Conservation (phyloP, 345 rosid genomes). For the Pelargonium nanum region DNA sequence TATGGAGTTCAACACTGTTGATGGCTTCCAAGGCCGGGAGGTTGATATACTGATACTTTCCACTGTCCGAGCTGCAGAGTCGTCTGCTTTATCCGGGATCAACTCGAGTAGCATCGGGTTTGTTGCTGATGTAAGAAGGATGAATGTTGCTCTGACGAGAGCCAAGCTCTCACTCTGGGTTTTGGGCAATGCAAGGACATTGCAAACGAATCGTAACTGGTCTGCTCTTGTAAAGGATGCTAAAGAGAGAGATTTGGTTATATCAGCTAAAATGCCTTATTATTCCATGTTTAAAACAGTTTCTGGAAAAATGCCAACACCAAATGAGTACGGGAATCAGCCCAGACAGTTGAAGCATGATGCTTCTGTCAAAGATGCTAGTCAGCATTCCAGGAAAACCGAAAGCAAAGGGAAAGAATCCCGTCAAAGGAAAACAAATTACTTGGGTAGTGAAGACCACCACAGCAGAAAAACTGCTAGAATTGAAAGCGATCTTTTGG, state of each 20-base stretch:
- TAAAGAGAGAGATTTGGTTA: slow-evolving; percentile 54
- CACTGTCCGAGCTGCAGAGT: slow-evolving; percentile 75
- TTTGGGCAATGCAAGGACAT: slow-evolving; percentile 72
- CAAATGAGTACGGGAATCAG: slow-evolving; percentile 18
- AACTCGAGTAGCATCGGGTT: slow-evolving; percentile 70
- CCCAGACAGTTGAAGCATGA: slow-evolving; percentile 14
- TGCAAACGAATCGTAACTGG: slow-evolving; percentile 66
- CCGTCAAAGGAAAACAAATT: slow-evolving; percentile 15
- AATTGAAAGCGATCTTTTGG: slow-evolving; percentile 15
- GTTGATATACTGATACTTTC: slow-evolving; percentile 83
- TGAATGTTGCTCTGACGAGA: slow-evolving; percentile 96
- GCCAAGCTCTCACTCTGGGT: slow-evolving; percentile 92
- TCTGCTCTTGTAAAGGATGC: slow-evolving; percentile 84
- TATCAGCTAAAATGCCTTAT: slow-evolving; percentile 56
- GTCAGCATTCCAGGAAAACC: slow-evolving; percentile 20
- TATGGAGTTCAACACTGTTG: slow-evolving; percentile 91
- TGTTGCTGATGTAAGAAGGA: slow-evolving; percentile 85
- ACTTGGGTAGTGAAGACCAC: slow-evolving; percentile 6
- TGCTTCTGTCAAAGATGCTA: slow-evolving; percentile 12
- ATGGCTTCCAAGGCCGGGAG: slow-evolving; percentile 96
- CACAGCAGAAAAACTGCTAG: slow-evolving; percentile 12
- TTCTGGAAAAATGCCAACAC: slow-evolving; percentile 12
- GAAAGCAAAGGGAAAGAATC: slow-evolving; percentile 12
- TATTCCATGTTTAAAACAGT: slow-evolving; percentile 26
- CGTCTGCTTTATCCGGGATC: slow-evolving; percentile 23